phyloP scores from a whole-genome alignment of 2,329 filamentous ascomycete genomes.

The Penicillium sp. region DNA sequence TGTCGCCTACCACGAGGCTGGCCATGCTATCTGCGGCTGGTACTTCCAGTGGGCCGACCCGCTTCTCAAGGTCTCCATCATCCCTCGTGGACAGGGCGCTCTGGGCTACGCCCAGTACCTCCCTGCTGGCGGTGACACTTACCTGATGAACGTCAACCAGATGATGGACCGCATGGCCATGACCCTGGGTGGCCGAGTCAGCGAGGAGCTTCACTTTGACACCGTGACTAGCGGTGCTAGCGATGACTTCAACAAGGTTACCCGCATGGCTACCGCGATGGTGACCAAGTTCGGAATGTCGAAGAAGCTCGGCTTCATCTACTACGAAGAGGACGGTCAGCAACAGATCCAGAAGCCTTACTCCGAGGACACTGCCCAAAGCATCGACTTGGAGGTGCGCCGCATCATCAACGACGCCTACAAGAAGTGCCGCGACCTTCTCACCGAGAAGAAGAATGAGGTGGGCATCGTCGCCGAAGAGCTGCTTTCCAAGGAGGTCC shows the following conservation, averaged over 20 bases:
- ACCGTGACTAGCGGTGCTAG: conserved; percentile 93
- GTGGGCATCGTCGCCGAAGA: conserved; percentile 90
- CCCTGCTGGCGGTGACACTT: conserved; percentile 78
- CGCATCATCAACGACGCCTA: conserved; percentile 91
- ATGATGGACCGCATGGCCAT: conserved; percentile 99
- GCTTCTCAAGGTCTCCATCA: conserved; percentile 96
- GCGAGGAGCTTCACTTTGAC: conserved; percentile 93
- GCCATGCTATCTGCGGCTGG: conserved; percentile 98
- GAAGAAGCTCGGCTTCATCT: conserved; percentile 84
- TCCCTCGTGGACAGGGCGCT: conserved; percentile 89
- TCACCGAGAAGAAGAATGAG: conserved; percentile 82
- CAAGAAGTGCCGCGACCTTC: conserved; percentile 78
- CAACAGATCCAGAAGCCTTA: conserved; percentile 91
- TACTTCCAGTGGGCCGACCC: conserved; percentile 96
- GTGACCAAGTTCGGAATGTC: conserved; percentile 99
- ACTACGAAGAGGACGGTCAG: conserved; percentile 74
- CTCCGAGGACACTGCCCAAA: conserved; percentile 86
- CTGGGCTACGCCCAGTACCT: conserved; percentile 96
- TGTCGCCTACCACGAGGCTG: conserved; percentile 96
- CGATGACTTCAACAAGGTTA: conserved; percentile 98
- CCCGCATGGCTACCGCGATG: conserved; percentile 92
- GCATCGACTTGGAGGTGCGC: conserved; percentile 87
- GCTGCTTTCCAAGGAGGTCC: conserved; percentile 84
- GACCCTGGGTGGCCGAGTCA: conserved; percentile 93
- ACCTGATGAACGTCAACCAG: conserved; percentile 93